Conservation (phyloP, 345 rosid genomes). For the Rhizophora mangle region DNA sequence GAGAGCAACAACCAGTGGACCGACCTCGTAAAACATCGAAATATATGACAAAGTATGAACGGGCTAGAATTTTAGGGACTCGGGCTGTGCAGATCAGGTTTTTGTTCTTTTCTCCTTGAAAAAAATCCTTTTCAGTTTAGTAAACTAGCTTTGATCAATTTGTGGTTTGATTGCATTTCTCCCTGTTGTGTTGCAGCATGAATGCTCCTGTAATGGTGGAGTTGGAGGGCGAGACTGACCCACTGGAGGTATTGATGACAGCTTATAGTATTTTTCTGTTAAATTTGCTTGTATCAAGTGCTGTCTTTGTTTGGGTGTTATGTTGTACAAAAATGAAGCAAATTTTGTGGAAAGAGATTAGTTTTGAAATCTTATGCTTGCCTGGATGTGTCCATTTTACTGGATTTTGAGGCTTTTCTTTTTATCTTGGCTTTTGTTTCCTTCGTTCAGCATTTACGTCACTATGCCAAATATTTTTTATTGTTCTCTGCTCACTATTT, state of each 20-base stretch:
- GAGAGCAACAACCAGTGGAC: slow-evolving; percentile 37
- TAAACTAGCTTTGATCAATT: not conserved
- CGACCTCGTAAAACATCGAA: slow-evolving; percentile 62
- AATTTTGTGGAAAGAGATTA: not conserved
- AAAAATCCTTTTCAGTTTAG: not conserved
- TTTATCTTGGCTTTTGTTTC: too few species aligned
- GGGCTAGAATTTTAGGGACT: slow-evolving; percentile 82
- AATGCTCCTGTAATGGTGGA: slow-evolving; percentile 95
- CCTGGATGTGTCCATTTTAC: not conserved
- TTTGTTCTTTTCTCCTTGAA: not conserved
- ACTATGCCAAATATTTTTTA: not conserved
- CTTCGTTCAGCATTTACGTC: too few species aligned
- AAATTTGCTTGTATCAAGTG: not conserved
- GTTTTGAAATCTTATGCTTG: not conserved
- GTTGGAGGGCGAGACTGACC: slow-evolving; percentile 87
- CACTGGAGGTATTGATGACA: slow-evolving; percentile 57
- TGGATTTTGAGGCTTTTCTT: not conserved
- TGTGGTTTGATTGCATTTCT: not conserved
- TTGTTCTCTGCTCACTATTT: not conserved
- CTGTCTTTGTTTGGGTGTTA: not conserved
- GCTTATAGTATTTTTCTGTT: not conserved
- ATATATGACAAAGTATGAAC: slow-evolving; percentile 81
- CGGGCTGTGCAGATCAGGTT: slow-evolving; percentile 86
- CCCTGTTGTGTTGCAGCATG: slow-evolving; percentile 50
- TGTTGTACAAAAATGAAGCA: not conserved